Evolutionary conservation across 2,329 filamentous ascomycete species (phyloP).

Genomic region (Curvularia verruculosa): DNA sequence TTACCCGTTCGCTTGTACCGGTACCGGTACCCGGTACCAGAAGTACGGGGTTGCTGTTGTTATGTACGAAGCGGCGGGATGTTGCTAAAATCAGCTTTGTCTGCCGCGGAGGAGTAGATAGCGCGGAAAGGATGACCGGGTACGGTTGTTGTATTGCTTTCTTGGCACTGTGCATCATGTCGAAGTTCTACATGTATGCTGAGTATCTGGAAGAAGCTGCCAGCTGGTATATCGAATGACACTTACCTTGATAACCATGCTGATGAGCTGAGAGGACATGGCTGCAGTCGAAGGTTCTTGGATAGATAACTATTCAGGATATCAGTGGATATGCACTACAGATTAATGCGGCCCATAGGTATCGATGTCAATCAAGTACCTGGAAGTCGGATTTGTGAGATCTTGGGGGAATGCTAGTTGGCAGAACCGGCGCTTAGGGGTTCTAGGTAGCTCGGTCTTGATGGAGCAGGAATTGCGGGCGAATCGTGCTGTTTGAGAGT

Average conservation of each 20-base stretch:
- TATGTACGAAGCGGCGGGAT: neutral
- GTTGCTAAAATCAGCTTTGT: constrained; percentile 10
- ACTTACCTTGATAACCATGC: neutral
- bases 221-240: neutral
- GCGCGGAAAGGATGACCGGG: neutral
- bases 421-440: neutral
- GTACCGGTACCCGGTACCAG: neutral
- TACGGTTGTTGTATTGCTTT: neutral
- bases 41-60: neutral
- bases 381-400: no score
- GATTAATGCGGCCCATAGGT: no score
- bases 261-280: neutral
- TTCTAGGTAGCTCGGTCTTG: neutral
- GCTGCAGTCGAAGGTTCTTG: neutral
- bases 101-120: neutral
- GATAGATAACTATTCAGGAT: no score
- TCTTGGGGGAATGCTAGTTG: no score
- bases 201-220: neutral
- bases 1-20: constrained; percentile 15
- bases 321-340: no score
- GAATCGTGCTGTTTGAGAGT: neutral
- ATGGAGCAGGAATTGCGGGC: neutral
- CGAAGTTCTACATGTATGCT: neutral
- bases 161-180: neutral
- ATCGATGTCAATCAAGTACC: no score